Conservation (phyloP, 2,329 filamentous ascomycete species). For the Nothopassalora personata region DNA sequence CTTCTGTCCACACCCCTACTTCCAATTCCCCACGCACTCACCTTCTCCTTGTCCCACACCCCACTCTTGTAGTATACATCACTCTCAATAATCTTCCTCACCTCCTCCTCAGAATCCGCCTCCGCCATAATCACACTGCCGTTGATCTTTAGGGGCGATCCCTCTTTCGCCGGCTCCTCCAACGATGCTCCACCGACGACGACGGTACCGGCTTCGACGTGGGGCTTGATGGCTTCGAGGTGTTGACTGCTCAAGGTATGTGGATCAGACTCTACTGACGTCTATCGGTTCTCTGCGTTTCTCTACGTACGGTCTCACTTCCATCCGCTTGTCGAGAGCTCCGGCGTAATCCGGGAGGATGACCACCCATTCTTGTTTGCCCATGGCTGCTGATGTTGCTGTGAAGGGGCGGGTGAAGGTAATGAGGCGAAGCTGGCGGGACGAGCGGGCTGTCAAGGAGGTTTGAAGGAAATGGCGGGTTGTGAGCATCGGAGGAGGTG, state of each 20-base stretch:
- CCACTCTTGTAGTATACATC: conserved; percentile 68
- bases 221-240: conserved; percentile 51
- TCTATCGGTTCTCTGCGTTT: too few relatives aligned
- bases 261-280: too few relatives aligned
- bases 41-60: conserved; percentile 66
- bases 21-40: conserved; percentile 13
- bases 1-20: not conserved
- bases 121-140: conserved; percentile 66
- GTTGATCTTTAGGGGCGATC: conserved; percentile 62
- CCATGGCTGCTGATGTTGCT: conserved; percentile 24
- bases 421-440: not conserved
- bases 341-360: conserved; percentile 44
- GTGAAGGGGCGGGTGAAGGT: conserved; percentile 14
- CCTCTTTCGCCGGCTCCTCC: conserved; percentile 58
- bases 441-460: not conserved
- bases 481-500: not conserved
- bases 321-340: conserved; percentile 40
- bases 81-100: conserved; percentile 58
- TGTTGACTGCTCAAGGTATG: conserved; percentile 40
- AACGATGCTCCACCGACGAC: conserved; percentile 67
- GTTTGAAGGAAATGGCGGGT: not conserved
- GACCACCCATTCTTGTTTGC: conserved; percentile 47
- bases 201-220: conserved; percentile 51
- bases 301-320: conserved; percentile 35
- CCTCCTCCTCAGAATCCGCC: conserved; percentile 65